These are phyloP conservation scores for Umbellularia californica DNA, from an alignment of 164 flowering plant species.

Conservation along the genomic window DNA sequence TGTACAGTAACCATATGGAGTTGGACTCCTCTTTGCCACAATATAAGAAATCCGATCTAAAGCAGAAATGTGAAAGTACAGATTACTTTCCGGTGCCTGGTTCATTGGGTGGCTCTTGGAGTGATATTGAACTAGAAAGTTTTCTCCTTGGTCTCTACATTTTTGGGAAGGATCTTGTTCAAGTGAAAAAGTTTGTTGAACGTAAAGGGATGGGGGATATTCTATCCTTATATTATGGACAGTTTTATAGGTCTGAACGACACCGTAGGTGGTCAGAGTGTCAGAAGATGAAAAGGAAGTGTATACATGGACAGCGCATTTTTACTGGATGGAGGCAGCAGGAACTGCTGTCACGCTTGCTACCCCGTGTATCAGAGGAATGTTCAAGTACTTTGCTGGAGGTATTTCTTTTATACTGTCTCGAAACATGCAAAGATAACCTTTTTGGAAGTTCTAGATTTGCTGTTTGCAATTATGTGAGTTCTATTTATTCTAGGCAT, in stretches of 20 bases:
- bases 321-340: conserved; percentile 81
- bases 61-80: conserved; percentile 6
- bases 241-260: conserved; percentile 52
- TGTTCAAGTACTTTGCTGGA: conserved; percentile 35
- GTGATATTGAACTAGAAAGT: conserved; percentile 48
- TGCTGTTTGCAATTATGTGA: no score
- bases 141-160: conserved; percentile 85
- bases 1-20: conserved; percentile 9
- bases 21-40: conserved; percentile 7
- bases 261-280: conserved; percentile 68
- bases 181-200: conserved; percentile 53
- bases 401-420: conserved; percentile 37
- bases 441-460: no score
- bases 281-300: conserved; percentile 48
- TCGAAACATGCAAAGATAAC: background rate
- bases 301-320: conserved; percentile 54
- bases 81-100: conserved; percentile 43
- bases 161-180: conserved; percentile 76
- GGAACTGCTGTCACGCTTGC: conserved; percentile 67
- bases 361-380: conserved; percentile 44
- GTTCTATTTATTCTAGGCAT: no score
- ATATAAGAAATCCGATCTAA: conserved; percentile 5
- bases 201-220: conserved; percentile 61
- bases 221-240: conserved; percentile 70
- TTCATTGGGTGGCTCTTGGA: conserved; percentile 42